Percentiles rank a stretch among this genome's conserved stretches.
phyloP scores from a whole-genome alignment of 225 moss, liverwort and hornwort genomes.

The Physcomitrellopsis africana region DNA sequence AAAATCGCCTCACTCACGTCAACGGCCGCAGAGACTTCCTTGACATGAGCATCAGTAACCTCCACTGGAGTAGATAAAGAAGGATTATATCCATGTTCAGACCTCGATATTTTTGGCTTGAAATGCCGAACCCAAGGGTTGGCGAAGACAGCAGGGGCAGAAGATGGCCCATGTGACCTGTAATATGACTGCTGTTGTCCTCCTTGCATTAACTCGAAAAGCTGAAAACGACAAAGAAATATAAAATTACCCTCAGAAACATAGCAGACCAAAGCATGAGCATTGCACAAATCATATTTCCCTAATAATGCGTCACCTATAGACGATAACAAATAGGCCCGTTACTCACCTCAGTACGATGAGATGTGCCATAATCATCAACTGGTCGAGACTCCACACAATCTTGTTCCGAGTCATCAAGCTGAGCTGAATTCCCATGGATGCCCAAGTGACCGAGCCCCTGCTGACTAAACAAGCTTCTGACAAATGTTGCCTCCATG shows the following conservation, averaged over 20 bases:
- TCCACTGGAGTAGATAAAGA: constrained; percentile 28
- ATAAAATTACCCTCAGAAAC: constrained; percentile 11
- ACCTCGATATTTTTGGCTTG: constrained; percentile 38
- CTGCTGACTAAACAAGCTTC: constrained; percentile 50
- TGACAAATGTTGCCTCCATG: constrained; percentile 68
- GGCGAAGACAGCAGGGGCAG: constrained; percentile 49
- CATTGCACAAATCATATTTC: background rate
- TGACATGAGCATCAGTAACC: constrained; percentile 15
- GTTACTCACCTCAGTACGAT: constrained; percentile 47
- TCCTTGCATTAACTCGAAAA: constrained; percentile 56
- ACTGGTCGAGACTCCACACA: constrained; percentile 65
- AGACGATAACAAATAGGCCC: background rate
- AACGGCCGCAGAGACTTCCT: constrained; percentile 28
- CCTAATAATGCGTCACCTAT: constrained; percentile 10
- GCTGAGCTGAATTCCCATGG: constrained; percentile 35
- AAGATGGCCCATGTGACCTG: constrained; percentile 39
- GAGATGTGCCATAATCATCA: constrained; percentile 45
- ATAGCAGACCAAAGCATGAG: constrained; percentile 1
- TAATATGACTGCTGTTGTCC: constrained; percentile 38
- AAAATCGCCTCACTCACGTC: constrained; percentile 24
- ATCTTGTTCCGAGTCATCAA: constrained; percentile 62
- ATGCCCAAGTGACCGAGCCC: constrained; percentile 43
- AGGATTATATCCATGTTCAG: constrained; percentile 18
- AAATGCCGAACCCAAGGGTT: constrained; percentile 70
- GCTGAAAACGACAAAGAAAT: constrained; percentile 29